Evolutionary conservation across 2,329 filamentous ascomycete genomes (phyloP), one percentile per base, ranked within the genome.

Genomic region (Exophiala alcalophila): DNA sequence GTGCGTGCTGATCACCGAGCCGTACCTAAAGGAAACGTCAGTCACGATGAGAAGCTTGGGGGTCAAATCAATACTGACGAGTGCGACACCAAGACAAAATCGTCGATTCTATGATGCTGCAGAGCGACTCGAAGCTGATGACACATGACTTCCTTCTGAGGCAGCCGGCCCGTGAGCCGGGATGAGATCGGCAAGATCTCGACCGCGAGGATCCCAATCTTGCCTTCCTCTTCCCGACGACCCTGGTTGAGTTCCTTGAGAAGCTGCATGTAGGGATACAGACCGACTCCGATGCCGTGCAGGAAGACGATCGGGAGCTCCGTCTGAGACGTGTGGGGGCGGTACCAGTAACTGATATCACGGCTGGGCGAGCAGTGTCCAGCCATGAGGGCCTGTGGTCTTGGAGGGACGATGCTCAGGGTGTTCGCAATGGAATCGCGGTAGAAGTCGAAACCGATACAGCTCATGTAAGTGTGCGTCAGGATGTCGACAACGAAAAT

Each of bases 211-310:
- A 47, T 44, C 26, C 43, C 47, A 12, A 50, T 40, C 12, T 31
- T 25, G 5, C 45, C 38, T 14, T 46, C 44, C 20, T 44, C 35
- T 4, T 18, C 12, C 27, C 29, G 27, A 12, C 33, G 28, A 24
- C 44, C 27, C 34, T n/a, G n/a, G 24, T 45, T 61, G 86, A 85
- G 61, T 35, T 74, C 70, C 23, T 63, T 59, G 2, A 86, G 64
- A 55, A 83, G 83, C 11, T 64, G 60, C 9, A 72, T 65, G 53
- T 86, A 84, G 0, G 80, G 74, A 57, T 76, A 76, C 2, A 86
- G 70, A 0, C 83, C 83, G 44, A 86, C 71, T 28, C 83, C 81
- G 34, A 86, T 84, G 11, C 83, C 83, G 53, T 86, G 83, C 33
- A 86, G 70, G 62, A 85, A 86, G 3, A 87, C 62, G 5, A 86